A percentile compares a stretch with the other conserved stretches of the same genome.
These are phyloP conservation scores for Mrakiaceae sp. DNA, from an alignment of 1,284 basidiomycete genomes.

Conservation along the genomic window DNA sequence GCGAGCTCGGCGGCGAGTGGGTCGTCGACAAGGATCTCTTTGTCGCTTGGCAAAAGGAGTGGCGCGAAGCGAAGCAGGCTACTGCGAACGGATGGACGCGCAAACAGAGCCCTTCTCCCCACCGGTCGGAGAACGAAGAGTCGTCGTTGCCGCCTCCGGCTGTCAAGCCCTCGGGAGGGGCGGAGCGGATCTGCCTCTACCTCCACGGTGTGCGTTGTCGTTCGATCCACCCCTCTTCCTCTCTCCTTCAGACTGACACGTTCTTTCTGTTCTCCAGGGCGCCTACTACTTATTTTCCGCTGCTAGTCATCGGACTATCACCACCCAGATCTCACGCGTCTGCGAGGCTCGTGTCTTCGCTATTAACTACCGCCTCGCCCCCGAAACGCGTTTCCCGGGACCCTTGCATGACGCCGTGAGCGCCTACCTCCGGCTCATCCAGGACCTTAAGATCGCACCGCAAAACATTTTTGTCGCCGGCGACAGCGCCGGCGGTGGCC, in stretches of 20 bases:
- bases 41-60: slow-evolving; percentile 75
- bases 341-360: slow-evolving; percentile 90
- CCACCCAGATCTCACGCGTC: slow-evolving; percentile 82
- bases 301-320: slow-evolving; percentile 83
- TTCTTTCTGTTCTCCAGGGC: slow-evolving; percentile 37
- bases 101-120: slow-evolving; percentile 16
- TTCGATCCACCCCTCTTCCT: background rate
- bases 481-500: slow-evolving; percentile 86
- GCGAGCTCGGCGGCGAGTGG: slow-evolving; percentile 91
- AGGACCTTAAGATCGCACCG: slow-evolving; percentile 81
- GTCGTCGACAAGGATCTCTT: slow-evolving; percentile 84
- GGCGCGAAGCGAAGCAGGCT: slow-evolving; percentile 35
- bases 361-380: slow-evolving; percentile 92
- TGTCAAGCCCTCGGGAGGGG: too few species aligned
- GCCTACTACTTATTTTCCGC: slow-evolving; percentile 92
- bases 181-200: slow-evolving; percentile 76
- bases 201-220: slow-evolving; percentile 69
- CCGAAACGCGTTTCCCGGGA: slow-evolving; percentile 87
- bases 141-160: too few species aligned
- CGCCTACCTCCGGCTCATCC: slow-evolving; percentile 74
- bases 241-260: background rate
- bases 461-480: slow-evolving; percentile 81
- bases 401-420: slow-evolving; percentile 82
- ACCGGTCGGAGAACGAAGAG: slow-evolving; percentile 22
- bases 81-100: background rate